Conservation (phyloP, 257 asterid genomes). For the Phtheirospermum japonicum region DNA sequence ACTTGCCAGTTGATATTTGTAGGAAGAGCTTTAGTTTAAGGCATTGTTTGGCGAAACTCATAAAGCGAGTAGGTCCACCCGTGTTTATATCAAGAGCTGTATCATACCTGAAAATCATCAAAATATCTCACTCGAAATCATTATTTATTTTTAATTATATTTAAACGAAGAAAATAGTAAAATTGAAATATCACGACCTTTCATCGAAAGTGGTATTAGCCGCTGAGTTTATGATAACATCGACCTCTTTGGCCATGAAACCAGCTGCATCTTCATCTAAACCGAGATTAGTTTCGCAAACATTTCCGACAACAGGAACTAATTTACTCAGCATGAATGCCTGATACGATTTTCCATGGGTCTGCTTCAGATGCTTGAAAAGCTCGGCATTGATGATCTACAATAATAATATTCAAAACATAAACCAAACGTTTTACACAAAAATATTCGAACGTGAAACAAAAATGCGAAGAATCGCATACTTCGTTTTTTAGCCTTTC, state of each 20-base stretch:
- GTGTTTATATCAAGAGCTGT: constrained; percentile 84
- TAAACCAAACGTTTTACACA: neutral
- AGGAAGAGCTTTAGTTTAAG: constrained; percentile 63
- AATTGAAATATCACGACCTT: constrained; percentile 39
- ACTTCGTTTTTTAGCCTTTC: constrained; percentile 81
- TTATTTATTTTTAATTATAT: neutral
- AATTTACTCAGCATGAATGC: constrained; percentile 79
- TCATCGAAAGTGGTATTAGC: constrained; percentile 91
- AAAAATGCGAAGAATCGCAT: constrained; percentile 17
- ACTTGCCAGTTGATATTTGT: constrained; percentile 93
- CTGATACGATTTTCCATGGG: constrained; percentile 71
- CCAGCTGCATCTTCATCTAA: constrained; percentile 55
- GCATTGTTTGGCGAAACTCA: constrained; percentile 76
- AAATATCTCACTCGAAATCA: constrained; percentile 17
- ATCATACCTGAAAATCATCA: constrained; percentile 62
- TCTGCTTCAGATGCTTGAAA: constrained; percentile 72
- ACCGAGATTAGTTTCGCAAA: constrained; percentile 70
- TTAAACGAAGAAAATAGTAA: neutral
- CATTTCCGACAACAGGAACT: constrained; percentile 79
- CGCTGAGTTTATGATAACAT: constrained; percentile 79
- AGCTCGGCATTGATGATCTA: constrained; percentile 69
- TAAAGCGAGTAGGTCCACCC: constrained; percentile 69
- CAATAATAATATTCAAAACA: neutral
- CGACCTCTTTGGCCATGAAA: constrained; percentile 55
- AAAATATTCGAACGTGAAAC: neutral